These are phyloP conservation scores for Stygiomarasmius scandens DNA, from an alignment of 1,284 basidiomycete genomes.

Conservation along the genomic window DNA sequence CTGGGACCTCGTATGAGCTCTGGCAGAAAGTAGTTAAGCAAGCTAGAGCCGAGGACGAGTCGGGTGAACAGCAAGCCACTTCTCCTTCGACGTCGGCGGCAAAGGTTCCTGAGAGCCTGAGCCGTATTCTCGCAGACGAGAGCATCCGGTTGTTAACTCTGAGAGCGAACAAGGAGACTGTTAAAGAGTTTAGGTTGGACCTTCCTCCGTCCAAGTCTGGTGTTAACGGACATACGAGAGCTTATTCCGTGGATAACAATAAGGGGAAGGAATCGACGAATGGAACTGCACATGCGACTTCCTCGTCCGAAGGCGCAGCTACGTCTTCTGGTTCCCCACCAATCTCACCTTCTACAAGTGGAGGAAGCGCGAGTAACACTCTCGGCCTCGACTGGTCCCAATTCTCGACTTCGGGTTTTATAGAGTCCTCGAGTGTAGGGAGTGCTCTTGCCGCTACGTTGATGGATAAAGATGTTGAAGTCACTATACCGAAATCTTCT, in stretches of 20 bases:
- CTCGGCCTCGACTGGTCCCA: slow-evolving; percentile 51
- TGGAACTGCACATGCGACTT: background rate
- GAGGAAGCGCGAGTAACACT: slow-evolving; percentile 1
- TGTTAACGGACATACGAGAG: background rate
- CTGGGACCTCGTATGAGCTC: slow-evolving; percentile 41
- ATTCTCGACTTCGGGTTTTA: slow-evolving; percentile 68
- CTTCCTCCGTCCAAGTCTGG: background rate
- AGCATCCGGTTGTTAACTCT: slow-evolving; percentile 61
- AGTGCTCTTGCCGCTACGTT: slow-evolving; percentile 59
- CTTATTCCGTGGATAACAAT: background rate
- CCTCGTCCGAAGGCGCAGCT: background rate
- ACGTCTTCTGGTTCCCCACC: slow-evolving; percentile 14
- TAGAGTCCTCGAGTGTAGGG: slow-evolving; percentile 41
- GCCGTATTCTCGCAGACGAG: slow-evolving; percentile 65
- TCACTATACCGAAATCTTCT: slow-evolving; percentile 38
- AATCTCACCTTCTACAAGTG: slow-evolving; percentile 18
- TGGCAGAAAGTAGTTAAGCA: slow-evolving; percentile 63
- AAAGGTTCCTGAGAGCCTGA: slow-evolving; percentile 34
- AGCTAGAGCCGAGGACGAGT: slow-evolving; percentile 29
- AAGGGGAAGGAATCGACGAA: background rate
- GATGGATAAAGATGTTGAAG: slow-evolving; percentile 61
- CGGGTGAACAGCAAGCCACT: slow-evolving; percentile 15
- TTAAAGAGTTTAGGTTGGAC: slow-evolving; percentile 34
- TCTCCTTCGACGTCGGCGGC: slow-evolving; percentile 19
- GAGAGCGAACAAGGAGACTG: slow-evolving; percentile 35